phyloP scores from a whole-genome alignment of 306 rosid genomes.

The Spatholobus suberectus region DNA sequence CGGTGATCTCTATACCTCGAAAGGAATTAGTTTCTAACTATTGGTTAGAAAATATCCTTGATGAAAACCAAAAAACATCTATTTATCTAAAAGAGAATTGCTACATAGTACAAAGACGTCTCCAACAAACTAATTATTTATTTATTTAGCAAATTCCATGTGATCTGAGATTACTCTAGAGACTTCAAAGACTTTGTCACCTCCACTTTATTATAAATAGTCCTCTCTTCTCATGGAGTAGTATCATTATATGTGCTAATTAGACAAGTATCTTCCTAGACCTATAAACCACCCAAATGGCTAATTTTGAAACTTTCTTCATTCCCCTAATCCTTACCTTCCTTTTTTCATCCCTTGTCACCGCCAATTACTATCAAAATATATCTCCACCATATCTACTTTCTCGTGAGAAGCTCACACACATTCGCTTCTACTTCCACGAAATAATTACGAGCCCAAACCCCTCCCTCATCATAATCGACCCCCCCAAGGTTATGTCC shows the following conservation, averaged over 20 bases:
- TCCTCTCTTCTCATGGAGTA: not conserved
- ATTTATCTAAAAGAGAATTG: too few species aligned
- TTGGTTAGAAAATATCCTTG: too few species aligned
- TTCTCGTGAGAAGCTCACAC: slow-evolving; percentile 52
- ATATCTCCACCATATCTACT: slow-evolving; percentile 38
- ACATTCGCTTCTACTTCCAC: slow-evolving; percentile 64
- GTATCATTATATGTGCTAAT: too few species aligned
- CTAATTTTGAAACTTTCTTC: not conserved
- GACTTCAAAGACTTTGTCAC: too few species aligned
- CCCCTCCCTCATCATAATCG: slow-evolving; percentile 39
- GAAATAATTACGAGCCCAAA: slow-evolving; percentile 49
- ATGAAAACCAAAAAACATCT: too few species aligned
- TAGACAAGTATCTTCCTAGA: too few species aligned
- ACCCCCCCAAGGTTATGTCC: slow-evolving; percentile 34
- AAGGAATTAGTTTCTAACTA: too few species aligned
- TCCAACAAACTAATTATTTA: too few species aligned
- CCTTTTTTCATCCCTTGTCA: not conserved
- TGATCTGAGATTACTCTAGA: too few species aligned
- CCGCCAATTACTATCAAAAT: slow-evolving; percentile 9
- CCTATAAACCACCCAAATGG: slow-evolving; percentile 2
- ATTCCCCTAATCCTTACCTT: not conserved
- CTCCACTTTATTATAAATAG: not conserved
- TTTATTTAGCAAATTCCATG: too few species aligned
- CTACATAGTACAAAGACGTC: too few species aligned
- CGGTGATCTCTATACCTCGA: too few species aligned